These are phyloP conservation scores for Colletotrichum tanaceti DNA, from an alignment of 2,329 filamentous ascomycete species.

Conservation along the genomic window DNA sequence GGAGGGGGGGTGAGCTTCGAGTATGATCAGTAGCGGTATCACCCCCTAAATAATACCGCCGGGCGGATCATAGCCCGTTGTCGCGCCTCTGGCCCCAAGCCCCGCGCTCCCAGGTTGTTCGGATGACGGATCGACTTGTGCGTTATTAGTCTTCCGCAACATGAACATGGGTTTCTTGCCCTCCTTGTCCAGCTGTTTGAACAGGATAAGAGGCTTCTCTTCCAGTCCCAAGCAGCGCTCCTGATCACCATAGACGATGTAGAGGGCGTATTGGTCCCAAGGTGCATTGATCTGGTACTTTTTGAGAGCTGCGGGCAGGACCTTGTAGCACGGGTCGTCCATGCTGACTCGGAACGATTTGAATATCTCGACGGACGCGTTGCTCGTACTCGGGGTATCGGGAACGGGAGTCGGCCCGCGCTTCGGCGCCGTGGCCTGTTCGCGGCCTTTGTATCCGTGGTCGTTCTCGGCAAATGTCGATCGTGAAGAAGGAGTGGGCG, in stretches of 20 bases:
- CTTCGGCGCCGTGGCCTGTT: constrained; percentile 61
- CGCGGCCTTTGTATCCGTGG: constrained; percentile 46
- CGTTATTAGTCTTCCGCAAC: constrained; percentile 77
- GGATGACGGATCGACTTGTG: constrained; percentile 56
- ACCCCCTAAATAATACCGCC: constrained; percentile 66
- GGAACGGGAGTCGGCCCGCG: constrained; percentile 71
- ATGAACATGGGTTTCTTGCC: constrained; percentile 99
- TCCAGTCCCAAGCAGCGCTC: constrained; percentile 92
- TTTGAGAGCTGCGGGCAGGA: constrained; percentile 92
- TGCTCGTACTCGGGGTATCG: constrained; percentile 68
- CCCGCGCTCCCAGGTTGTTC: constrained; percentile 67
- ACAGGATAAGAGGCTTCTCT: constrained; percentile 93
- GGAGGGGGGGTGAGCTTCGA: constrained; percentile 24
- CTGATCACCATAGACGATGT: constrained; percentile 99
- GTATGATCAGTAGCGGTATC: constrained; percentile 38
- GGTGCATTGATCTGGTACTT: constrained; percentile 99
- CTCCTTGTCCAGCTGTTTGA: constrained; percentile 97
- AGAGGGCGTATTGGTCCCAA: constrained; percentile 96
- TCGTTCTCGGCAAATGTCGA: constrained; percentile 61
- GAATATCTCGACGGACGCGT: constrained; percentile 89
- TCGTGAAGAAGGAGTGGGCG: constrained; percentile 63
- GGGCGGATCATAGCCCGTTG: constrained; percentile 66
- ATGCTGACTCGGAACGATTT: constrained; percentile 98
- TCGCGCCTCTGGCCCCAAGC: constrained; percentile 57
- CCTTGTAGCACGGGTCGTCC: constrained; percentile 98